A percentile compares a stretch with the other conserved stretches of the same genome.
phyloP scores from a whole-genome alignment of 164 flowering plant species.

The Paratinospora sagittata region DNA sequence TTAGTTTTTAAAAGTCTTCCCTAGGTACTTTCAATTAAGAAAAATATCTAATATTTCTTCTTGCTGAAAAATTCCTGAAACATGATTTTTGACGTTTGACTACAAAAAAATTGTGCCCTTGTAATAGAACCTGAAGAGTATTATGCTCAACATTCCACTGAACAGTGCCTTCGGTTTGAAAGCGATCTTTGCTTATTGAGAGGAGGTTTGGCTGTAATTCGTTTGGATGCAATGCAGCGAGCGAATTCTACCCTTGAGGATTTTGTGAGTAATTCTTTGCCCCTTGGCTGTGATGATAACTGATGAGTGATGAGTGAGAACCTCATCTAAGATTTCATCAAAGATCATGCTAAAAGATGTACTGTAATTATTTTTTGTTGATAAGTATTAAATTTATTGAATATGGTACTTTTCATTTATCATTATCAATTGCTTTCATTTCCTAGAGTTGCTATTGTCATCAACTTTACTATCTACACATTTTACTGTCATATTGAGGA shows the following conservation, averaged over 20 bases:
- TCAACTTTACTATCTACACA: not conserved
- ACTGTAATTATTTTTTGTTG: not conserved
- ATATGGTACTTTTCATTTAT: too few species aligned
- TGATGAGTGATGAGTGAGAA: too few species aligned
- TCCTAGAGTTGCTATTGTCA: not conserved
- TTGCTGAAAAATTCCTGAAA: not conserved
- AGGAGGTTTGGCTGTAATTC: constrained; percentile 45
- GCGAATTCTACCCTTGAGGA: constrained; percentile 97
- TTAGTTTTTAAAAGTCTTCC: too few species aligned
- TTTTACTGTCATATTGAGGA: not conserved
- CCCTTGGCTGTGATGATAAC: not conserved
- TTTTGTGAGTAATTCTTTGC: constrained; percentile 57
- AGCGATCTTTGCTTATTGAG: constrained; percentile 10
- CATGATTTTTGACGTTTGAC: not conserved
- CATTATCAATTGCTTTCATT: not conserved
- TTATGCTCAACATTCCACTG: constrained; percentile 10
- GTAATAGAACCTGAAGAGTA: constrained; percentile 23
- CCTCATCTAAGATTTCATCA: not conserved
- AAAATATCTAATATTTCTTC: too few species aligned
- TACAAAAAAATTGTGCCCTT: too few species aligned
- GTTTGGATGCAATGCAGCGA: constrained; percentile 70
- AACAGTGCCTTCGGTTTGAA: constrained; percentile 12
- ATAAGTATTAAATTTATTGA: not conserved
- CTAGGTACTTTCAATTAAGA: too few species aligned
- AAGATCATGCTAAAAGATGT: not conserved